phyloP scores from a whole-genome alignment of 352 stramenopile species.

The Pythium folliculosum region DNA sequence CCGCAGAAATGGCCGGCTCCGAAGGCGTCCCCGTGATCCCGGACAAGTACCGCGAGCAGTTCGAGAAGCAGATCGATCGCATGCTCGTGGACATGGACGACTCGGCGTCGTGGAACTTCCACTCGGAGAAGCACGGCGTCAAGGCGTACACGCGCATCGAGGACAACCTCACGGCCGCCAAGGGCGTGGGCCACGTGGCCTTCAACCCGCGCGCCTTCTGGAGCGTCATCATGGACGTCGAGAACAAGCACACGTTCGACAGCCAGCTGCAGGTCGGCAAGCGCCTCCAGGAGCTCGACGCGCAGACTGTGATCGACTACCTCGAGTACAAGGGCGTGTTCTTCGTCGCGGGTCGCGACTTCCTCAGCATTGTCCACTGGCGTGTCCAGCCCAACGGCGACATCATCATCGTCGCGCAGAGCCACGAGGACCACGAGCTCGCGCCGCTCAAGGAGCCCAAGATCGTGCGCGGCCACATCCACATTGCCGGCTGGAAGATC shows the following conservation, averaged over 20 bases:
- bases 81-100: constrained; percentile 64
- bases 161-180: constrained; percentile 53
- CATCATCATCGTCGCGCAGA: constrained; percentile 65
- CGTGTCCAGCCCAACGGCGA: constrained; percentile 55
- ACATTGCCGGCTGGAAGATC: constrained; percentile 67
- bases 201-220: constrained; percentile 57
- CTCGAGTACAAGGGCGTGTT: constrained; percentile 76
- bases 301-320: constrained; percentile 70
- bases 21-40: constrained; percentile 47
- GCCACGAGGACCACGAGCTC: constrained; percentile 51
- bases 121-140: constrained; percentile 69
- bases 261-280: constrained; percentile 49
- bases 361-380: constrained; percentile 69
- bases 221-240: constrained; percentile 51
- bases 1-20: constrained; percentile 14
- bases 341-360: constrained; percentile 70
- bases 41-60: constrained; percentile 48
- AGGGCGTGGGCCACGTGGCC: constrained; percentile 51
- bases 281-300: constrained; percentile 47
- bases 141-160: constrained; percentile 70
- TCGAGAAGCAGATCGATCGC: constrained; percentile 54
- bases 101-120: constrained; percentile 53
- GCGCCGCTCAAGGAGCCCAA: constrained; percentile 69
- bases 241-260: constrained; percentile 53
- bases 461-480: constrained; percentile 63